Evolutionary conservation across 805 yeast species (phyloP), one percentile per base, ranked within the genome.

Genomic region (Metschnikowia anglica): DNA sequence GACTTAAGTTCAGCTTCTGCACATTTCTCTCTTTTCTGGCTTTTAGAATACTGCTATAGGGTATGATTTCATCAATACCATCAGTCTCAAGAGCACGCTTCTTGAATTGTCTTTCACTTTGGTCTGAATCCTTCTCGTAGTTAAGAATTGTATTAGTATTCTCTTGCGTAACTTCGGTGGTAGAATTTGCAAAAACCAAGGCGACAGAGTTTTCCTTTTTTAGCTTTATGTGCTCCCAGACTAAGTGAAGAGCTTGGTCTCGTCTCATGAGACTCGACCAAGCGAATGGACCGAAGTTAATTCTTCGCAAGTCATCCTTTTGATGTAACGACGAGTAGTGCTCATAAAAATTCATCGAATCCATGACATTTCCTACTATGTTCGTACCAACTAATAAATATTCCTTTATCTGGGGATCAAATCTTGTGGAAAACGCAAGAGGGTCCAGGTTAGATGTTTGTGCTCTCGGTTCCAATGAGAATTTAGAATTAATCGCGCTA

Each of bases 231-330:
- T 62, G 51, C 17, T 65, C 61, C 72, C 72, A 68, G 5, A 68
- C 50, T 13, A 60, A n/a, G 13, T 56, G 51, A 28, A 68, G 54
- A 13, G 65, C 69, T 4, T 42, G 44, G 39, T 70, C 74, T 38
- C 62, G 54, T 37, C 55, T 56, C 68, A 68, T 62, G 4, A 66
- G 38, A 9, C 72, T 60, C 1, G 65, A 53, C 69, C 72, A 67
- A 2, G 70, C 56, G 30, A 67, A 63, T 0, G 73, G 73, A 3
- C 73, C 74, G 46, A 57, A 63, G 27, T 60, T 58, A 4, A 65
- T 54, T 34, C 70, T 53, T n/a, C 66, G 49, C 21, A 54, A 43
- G 4, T 56, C 56, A 17, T 60, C 66, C 34, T 59, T 62, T 7
- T 60, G 52, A 41, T 62, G 62, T 2, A 66, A 43, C 0, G 72